These are phyloP conservation scores for Epichloe festucae DNA, from an alignment of 2,329 filamentous ascomycete genomes.

Conservation along the genomic window DNA sequence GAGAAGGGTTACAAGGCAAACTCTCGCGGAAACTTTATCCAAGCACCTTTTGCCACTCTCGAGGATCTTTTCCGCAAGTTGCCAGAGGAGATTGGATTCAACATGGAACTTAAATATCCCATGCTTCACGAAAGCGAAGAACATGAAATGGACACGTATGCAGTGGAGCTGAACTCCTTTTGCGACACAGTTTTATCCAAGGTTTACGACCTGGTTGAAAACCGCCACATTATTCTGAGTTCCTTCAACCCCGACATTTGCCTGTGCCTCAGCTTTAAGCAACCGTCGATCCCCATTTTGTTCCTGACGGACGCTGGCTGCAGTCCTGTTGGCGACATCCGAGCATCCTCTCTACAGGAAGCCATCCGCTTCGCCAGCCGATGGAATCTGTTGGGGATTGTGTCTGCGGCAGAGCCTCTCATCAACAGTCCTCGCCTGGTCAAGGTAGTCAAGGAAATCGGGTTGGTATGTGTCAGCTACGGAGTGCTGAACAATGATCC, in stretches of 20 bases:
- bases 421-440: conserved; percentile 83
- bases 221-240: conserved; percentile 90
- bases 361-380: conserved; percentile 86
- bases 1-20: conserved; percentile 93
- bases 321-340: conserved; percentile 71
- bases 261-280: conserved; percentile 87
- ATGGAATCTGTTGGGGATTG: conserved; percentile 90
- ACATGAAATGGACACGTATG: conserved; percentile 93
- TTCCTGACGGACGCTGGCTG: conserved; percentile 87
- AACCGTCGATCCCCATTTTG: conserved; percentile 88
- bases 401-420: conserved; percentile 76
- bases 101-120: conserved; percentile 98
- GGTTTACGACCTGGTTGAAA: conserved; percentile 73
- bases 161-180: conserved; percentile 84
- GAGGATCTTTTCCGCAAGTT: conserved; percentile 85
- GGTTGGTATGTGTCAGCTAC: conserved; percentile 89
- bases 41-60: conserved; percentile 87
- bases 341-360: conserved; percentile 85
- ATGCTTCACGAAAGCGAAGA: conserved; percentile 94
- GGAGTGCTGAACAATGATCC: conserved; percentile 84
- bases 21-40: conserved; percentile 84
- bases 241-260: conserved; percentile 98
- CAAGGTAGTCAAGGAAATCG: conserved; percentile 84
- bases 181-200: conserved; percentile 84
- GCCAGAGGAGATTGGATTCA: conserved; percentile 77